Base-by-base conservation (phyloP, 139 green algal species). In the Chlamydomonas sp. region DNA sequence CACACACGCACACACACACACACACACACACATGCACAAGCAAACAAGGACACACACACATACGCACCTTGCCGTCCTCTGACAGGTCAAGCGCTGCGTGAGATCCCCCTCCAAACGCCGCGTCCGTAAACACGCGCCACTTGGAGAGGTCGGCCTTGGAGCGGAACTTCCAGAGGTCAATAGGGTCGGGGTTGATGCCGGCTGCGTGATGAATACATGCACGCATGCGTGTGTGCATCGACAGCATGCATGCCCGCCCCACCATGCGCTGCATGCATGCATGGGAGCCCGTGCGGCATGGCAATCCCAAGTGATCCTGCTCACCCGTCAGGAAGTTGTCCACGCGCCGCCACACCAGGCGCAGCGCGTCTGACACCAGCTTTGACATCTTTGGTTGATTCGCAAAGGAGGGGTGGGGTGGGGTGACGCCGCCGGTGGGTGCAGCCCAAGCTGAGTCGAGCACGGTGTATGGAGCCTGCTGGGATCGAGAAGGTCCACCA, bases 51-150 rank as follows among this genome's bases (percentile, higher is more conserved):
- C n/a, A n/a, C n/a, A n/a, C n/a, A n/a, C n/a, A n/a, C n/a, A n/a
- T n/a, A n/a, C 65, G 3, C 48, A 64, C 43, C 43, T 31, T 72
- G 65, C 65, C 16, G 6, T 48, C 47, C 29, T 20, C n/a, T 34
- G 58, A 50, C 2, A 79, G 48, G 6, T 68, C 5, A 29, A 79
- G 58, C 6, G 22, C 39, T 3, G 62, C 74, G 13, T 28, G 62
- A 2, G 75, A 80, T 6, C 59, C 10, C 0, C 75, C 75, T 10
- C 75, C 75, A 62, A 80, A 80, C n/a, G 26, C 60, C 2, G 69
- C 26, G 35, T 80, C 75, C 0, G 63, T 63, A 39, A 80, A 80
- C 20, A 80, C 65, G 8, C 69, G 43, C 75, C 75, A 80, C 0
- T 49, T 30, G 0, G 57, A 20, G 3, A 79, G 37, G 49, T 79